Base-by-base conservation (phyloP, 2,329 filamentous ascomycete species). In the Lecanicillium sp. region DNA sequence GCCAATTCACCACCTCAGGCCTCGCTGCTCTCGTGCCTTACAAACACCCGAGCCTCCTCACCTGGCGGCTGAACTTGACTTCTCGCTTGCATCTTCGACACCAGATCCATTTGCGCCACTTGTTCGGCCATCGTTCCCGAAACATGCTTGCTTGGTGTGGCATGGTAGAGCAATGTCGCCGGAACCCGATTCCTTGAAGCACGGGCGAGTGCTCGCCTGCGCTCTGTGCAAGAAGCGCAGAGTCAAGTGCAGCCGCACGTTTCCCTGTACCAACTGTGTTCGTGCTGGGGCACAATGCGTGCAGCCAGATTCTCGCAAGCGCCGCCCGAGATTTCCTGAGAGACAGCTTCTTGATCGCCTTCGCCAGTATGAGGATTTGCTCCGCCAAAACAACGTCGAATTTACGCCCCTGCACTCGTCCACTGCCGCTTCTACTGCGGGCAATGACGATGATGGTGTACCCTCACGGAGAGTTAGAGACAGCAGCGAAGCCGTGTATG, bases 191-290 rank as follows among this genome's bases (percentile, higher is more conserved):
- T 16, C 9, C 22, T 7, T 11, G 7, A 25, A 25, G 22, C 22
- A 25, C 11, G 29, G 29, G 15, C 53, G 58, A 9, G 51, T 64
- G 4, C 50, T 65, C 4, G 59, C 65, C 2, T 85, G 80, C 46
- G 57, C 76, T 2, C 63, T 70, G 2, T 85, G 80, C 45, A 77
- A 83, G 49, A 75, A 78, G 46, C 71, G 77, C 35, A 82, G 81
- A 50, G 62, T 81, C 28, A 78, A 72, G 43, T 83, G 78, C 54
- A 69, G 80, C 48, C 71, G 73, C 42, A 65, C 59, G 16, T 70
- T 70, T 44, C 78, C 77, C 3, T 83, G 78, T 48, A 51, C 63
- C 2, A 70, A 70, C 38, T 81, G 78, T 47, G 47, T 62, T 27
- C 70, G 63, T 38, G 52, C 62, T 9, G 48, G 56, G 0, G 54